phyloP scores from a whole-genome alignment of 768 basidiomycete genomes.

The Clitopilus passeckerianus region DNA sequence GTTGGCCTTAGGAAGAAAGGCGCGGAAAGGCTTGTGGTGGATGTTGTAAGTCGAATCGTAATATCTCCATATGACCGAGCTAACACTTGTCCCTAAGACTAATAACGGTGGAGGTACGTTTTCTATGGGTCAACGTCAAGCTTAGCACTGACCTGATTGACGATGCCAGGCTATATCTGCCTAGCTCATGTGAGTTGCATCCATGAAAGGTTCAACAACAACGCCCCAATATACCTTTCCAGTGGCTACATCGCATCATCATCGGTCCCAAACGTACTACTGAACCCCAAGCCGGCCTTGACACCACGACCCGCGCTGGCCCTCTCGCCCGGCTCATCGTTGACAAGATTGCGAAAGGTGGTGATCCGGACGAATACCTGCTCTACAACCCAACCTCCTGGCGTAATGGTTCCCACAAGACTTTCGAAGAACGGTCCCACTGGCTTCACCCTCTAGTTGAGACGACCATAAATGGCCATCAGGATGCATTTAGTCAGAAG shows the following conservation, averaged over 20 bases:
- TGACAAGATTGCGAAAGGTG: slow-evolving; percentile 31
- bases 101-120: slow-evolving; percentile 37
- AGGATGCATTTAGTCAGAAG: slow-evolving; percentile 49
- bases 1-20: slow-evolving; percentile 40
- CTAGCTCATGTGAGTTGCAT: slow-evolving; percentile 44
- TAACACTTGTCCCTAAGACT: slow-evolving; percentile 19
- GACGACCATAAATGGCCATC: slow-evolving; percentile 38
- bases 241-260: slow-evolving; percentile 45
- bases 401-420: slow-evolving; percentile 39
- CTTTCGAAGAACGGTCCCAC: slow-evolving; percentile 31
- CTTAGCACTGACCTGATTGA: not conserved
- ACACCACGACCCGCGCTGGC: slow-evolving; percentile 43
- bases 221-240: not conserved
- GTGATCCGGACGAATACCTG: slow-evolving; percentile 38
- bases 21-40: slow-evolving; percentile 49
- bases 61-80: not conserved
- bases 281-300: slow-evolving; percentile 49
- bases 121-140: not conserved
- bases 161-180: slow-evolving; percentile 44
- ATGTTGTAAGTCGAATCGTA: slow-evolving; percentile 36
- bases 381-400: slow-evolving; percentile 49
- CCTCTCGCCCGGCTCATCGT: slow-evolving; percentile 47
- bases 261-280: slow-evolving; percentile 46
- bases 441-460: slow-evolving; percentile 43
- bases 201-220: not conserved